Conservation (phyloP, 1,284 basidiomycete genomes). For the Sanghuangporus weigelae region DNA sequence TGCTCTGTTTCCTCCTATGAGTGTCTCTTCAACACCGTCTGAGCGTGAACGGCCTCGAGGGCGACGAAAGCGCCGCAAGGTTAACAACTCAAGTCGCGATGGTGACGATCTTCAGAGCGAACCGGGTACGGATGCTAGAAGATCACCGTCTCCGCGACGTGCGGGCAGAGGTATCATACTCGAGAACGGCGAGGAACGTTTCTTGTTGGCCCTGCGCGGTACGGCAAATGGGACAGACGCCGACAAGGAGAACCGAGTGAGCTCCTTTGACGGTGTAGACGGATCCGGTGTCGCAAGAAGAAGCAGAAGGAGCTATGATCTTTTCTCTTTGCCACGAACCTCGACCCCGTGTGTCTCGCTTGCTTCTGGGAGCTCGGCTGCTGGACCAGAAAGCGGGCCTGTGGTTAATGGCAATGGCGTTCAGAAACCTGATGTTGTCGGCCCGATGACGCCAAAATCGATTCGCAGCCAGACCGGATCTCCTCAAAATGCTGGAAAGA, state of each 20-base stretch:
- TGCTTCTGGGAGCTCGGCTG: not conserved
- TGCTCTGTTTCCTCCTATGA: constrained; percentile 38
- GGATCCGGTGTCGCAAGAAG: not conserved
- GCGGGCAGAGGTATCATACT: constrained; percentile 1
- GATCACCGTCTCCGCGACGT: not conserved
- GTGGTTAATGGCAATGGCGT: not conserved
- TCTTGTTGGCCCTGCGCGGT: not conserved
- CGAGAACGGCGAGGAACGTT: constrained; percentile 9
- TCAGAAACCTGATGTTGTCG: not conserved
- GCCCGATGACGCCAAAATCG: not conserved
- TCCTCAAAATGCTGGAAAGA: not conserved
- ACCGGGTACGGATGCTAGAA: not conserved
- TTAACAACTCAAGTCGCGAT: not conserved
- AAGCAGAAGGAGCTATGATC: constrained; percentile 2
- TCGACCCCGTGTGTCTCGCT: too few relatives aligned
- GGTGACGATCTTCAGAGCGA: not conserved
- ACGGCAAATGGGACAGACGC: not conserved
- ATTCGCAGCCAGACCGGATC: not conserved
- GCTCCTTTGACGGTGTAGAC: not conserved
- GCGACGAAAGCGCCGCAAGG: constrained; percentile 11
- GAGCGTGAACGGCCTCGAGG: not conserved
- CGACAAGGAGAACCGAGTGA: constrained; percentile 11
- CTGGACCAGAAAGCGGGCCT: not conserved
- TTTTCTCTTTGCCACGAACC: not conserved
- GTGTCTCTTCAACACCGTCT: not conserved